Evolutionary conservation across 345 rosid species (phyloP).

Genomic region (Moricandia moricandioides): DNA sequence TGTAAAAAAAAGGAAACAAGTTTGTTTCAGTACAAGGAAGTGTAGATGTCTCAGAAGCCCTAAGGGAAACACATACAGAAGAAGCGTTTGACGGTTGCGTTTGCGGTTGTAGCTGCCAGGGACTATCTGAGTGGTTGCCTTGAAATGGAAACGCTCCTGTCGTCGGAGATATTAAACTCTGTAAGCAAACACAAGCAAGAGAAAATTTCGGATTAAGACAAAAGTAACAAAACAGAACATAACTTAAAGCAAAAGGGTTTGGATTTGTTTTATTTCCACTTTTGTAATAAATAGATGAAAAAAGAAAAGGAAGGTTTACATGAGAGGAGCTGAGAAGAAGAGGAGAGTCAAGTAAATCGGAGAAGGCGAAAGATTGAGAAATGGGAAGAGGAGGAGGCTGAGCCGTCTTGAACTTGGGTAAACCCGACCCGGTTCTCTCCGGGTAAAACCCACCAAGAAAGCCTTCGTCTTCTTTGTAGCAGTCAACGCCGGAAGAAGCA

Average conservation of each 20-base stretch:
- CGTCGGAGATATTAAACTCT: constrained; percentile 91
- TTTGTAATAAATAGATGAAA: neutral
- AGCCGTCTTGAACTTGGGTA: constrained; percentile 85
- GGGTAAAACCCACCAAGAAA: constrained; percentile 28
- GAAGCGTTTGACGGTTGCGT: constrained; percentile 27
- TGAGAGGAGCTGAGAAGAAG: constrained; percentile 63
- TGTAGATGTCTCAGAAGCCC: constrained; percentile 37
- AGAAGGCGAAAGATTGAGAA: constrained; percentile 78
- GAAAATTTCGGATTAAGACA: neutral
- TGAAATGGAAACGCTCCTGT: constrained; percentile 75
- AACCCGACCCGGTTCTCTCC: constrained; percentile 63
- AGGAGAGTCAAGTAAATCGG: constrained; percentile 81
- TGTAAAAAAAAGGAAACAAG: constrained; percentile 8
- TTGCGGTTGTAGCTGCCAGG: constrained; percentile 47
- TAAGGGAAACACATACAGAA: constrained; percentile 38
- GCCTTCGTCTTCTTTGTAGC: constrained; percentile 33
- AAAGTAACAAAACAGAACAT: neutral
- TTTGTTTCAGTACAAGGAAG: neutral
- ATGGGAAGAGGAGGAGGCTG: constrained; percentile 84
- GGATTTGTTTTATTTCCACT: neutral
- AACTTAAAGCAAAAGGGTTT: neutral
- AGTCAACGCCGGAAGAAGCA: constrained; percentile 40
- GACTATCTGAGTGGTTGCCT: constrained; percentile 49
- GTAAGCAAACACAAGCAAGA: constrained; percentile 37
- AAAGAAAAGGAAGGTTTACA: constrained; percentile 50